phyloP scores from a whole-genome alignment of 78 protist genomes.

The Dictyostelium purpureum region DNA sequence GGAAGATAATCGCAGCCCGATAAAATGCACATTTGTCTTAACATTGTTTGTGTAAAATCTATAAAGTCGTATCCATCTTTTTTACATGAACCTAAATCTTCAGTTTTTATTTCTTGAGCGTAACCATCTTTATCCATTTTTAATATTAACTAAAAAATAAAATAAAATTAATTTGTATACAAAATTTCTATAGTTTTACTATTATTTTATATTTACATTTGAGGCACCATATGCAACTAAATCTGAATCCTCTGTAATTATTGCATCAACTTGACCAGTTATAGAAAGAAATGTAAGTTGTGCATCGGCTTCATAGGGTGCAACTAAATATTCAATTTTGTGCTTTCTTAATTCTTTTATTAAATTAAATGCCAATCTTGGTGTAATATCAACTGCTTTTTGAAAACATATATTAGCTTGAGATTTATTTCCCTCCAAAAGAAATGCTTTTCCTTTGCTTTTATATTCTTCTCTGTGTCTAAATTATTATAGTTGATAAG shows the following conservation, averaged over 20 bases:
- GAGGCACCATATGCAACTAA: constrained; percentile 92
- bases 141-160: constrained; percentile 40
- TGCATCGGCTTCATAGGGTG: constrained; percentile 99
- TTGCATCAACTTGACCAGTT: constrained; percentile 80
- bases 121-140: constrained; percentile 88
- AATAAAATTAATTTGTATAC: neutral
- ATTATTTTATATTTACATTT: neutral
- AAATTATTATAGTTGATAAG: neutral
- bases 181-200: neutral
- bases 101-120: constrained; percentile 60
- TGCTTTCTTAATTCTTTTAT: constrained; percentile 72
- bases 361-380: constrained; percentile 84
- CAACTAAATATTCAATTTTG: constrained; percentile 90
- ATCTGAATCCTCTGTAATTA: constrained; percentile 98
- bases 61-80: constrained; percentile 28
- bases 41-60: constrained; percentile 33
- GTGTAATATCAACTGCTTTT: constrained; percentile 87
- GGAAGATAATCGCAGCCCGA: constrained; percentile 98
- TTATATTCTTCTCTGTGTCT: constrained; percentile 44
- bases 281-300: constrained; percentile 96
- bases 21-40: constrained; percentile 92
- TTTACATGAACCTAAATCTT: constrained; percentile 24
- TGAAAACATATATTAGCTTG: constrained; percentile 64
- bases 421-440: constrained; percentile 49
- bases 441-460: constrained; percentile 22